These are phyloP conservation scores for Volvariella volvacea DNA, from an alignment of 1,284 basidiomycete species.

Conservation along the genomic window DNA sequence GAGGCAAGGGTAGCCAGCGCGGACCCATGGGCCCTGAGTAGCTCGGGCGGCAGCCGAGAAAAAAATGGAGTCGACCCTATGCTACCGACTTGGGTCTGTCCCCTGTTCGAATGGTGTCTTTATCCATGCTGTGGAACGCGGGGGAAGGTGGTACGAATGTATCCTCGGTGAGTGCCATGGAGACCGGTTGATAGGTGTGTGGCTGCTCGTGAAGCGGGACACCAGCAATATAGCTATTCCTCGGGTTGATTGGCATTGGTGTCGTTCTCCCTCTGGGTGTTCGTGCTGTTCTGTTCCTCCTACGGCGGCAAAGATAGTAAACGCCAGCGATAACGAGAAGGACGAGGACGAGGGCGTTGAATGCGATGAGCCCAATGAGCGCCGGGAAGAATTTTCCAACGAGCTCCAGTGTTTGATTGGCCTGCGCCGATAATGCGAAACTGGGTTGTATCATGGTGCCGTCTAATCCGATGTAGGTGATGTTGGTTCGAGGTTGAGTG, in stretches of 20 bases:
- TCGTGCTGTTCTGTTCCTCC: conserved; percentile 27
- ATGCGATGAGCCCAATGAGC: conserved; percentile 62
- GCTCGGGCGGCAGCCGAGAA: too few species aligned
- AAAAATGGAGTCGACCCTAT: conserved; percentile 13
- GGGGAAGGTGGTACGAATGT: conserved; percentile 63
- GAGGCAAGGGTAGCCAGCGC: too few species aligned
- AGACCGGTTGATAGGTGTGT: conserved; percentile 62
- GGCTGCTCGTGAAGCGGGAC: conserved; percentile 17
- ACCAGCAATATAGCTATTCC: conserved; percentile 31
- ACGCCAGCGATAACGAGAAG: conserved; percentile 46
- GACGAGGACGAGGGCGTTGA: conserved; percentile 64
- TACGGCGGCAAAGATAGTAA: conserved; percentile 39
- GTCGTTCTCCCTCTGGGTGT: conserved; percentile 43
- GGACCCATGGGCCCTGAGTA: too few species aligned
- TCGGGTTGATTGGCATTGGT: conserved; percentile 43
- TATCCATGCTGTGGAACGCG: conserved; percentile 45
- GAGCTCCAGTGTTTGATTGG: conserved; percentile 49
- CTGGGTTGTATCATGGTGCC: conserved; percentile 33
- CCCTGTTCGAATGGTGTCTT: conserved; percentile 21
- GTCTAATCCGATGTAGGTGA: conserved; percentile 57
- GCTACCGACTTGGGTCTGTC: conserved; percentile 35
- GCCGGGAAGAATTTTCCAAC: conserved; percentile 60
- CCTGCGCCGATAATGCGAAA: conserved; percentile 48
- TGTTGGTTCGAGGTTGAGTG: conserved; percentile 52
- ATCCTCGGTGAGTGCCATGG: conserved; percentile 70